Percentiles rank a stretch among this genome's conserved stretches.
Evolutionary conservation across 1,139 yeast species (phyloP).

Genomic region (Candida sp.): DNA sequence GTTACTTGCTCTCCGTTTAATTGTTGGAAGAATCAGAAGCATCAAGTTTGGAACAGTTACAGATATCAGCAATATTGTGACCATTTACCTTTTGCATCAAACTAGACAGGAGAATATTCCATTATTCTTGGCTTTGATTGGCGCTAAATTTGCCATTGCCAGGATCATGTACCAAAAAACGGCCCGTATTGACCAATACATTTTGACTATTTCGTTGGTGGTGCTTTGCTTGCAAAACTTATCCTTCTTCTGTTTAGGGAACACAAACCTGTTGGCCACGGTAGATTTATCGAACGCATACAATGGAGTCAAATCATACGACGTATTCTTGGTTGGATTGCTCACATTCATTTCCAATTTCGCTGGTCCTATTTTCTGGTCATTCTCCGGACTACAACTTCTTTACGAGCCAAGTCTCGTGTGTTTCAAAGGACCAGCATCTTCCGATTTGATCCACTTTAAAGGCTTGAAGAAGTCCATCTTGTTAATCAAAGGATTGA

Average conservation of each 20-base stretch:
- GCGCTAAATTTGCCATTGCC: conserved; percentile 34
- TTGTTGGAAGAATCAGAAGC: conserved; percentile 28
- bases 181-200: conserved; percentile 21
- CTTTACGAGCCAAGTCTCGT: conserved; percentile 35
- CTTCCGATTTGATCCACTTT: conserved; percentile 17
- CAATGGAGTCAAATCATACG: conserved; percentile 79
- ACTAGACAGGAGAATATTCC: conserved; percentile 74
- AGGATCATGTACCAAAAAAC: conserved; percentile 12
- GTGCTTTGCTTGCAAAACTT: conserved; percentile 62
- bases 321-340: conserved; percentile 73
- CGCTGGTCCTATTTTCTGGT: conserved; percentile 87
- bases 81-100: conserved; percentile 70
- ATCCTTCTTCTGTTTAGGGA: conserved; percentile 86
- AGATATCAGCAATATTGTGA: conserved; percentile 48
- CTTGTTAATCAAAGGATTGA: conserved; percentile 38
- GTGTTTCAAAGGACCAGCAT: conserved; percentile 12
- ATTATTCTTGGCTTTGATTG: conserved; percentile 56
- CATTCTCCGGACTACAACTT: conserved; percentile 55
- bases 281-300: conserved; percentile 91
- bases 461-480: conserved; percentile 34
- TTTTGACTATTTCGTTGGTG: conserved; percentile 25
- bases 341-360: conserved; percentile 84
- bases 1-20: conserved; percentile 25
- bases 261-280: conserved; percentile 91
- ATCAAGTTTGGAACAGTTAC: conserved; percentile 33